A percentile compares a stretch with the other conserved stretches of the same genome.
Evolutionary conservation across 805 yeast genomes (phyloP).

Genomic region (Ogataea pilisensis): DNA sequence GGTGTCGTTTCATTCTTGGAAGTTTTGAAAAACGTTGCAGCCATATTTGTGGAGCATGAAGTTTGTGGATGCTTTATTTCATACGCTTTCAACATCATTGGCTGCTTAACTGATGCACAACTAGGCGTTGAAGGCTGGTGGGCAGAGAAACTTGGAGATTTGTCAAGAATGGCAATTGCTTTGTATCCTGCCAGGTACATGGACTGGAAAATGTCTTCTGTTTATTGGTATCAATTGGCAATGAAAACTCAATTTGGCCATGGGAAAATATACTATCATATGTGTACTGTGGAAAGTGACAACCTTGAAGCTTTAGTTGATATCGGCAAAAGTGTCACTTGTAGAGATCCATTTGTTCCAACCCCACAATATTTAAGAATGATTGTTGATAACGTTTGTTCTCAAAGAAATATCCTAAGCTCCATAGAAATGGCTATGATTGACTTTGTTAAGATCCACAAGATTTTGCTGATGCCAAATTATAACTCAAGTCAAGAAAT

Average conservation of each 20-base stretch:
- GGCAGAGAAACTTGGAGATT: slow-evolving; percentile 83
- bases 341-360: slow-evolving; percentile 81
- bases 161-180: slow-evolving; percentile 85
- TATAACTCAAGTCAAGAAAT: slow-evolving; percentile 50
- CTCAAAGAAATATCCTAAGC: slow-evolving; percentile 57
- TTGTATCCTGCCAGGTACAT: slow-evolving; percentile 72
- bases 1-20: slow-evolving; percentile 80
- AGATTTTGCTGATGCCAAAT: slow-evolving; percentile 59
- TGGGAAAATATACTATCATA: slow-evolving; percentile 83
- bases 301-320: slow-evolving; percentile 74
- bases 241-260: slow-evolving; percentile 74
- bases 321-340: slow-evolving; percentile 72
- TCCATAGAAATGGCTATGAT: slow-evolving; percentile 56
- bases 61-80: slow-evolving; percentile 72
- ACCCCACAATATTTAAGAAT: slow-evolving; percentile 72
- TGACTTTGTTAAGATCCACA: slow-evolving; percentile 63
- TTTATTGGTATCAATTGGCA: slow-evolving; percentile 76
- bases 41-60: slow-evolving; percentile 68
- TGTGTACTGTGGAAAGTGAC: slow-evolving; percentile 81
- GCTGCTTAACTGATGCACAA: slow-evolving; percentile 49
- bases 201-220: slow-evolving; percentile 83
- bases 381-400: slow-evolving; percentile 74
- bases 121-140: slow-evolving; percentile 67
- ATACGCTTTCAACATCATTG: slow-evolving; percentile 61
- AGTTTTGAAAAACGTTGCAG: slow-evolving; percentile 68